Evolutionary conservation across 1,284 basidiomycete species (phyloP).

Genomic region (Tylopilus sp.): DNA sequence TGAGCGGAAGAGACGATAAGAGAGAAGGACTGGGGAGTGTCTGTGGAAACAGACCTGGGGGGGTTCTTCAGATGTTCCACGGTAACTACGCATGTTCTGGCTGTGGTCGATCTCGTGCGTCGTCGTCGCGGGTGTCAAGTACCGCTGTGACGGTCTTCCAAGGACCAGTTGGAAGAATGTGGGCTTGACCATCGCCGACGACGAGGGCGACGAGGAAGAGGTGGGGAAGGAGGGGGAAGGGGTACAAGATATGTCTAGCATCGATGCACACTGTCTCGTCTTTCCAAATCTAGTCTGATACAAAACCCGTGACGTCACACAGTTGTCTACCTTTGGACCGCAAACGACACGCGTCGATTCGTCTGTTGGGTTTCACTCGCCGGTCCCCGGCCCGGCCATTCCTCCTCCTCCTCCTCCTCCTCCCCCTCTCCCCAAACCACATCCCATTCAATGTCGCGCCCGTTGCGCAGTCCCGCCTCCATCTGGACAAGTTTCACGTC

Average conservation of each 20-base stretch:
- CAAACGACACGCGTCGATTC: neutral
- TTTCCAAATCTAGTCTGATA: conserved; percentile 24
- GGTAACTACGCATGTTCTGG: conserved; percentile 7
- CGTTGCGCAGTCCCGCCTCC: conserved; percentile 47
- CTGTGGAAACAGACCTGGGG: conserved; percentile 19
- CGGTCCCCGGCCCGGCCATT: conserved; percentile 19
- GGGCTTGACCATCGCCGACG: conserved; percentile 28
- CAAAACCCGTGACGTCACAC: conserved; percentile 24
- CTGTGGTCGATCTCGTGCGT: conserved; percentile 3
- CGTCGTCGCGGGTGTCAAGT: conserved; percentile 15
- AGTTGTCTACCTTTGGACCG: neutral
- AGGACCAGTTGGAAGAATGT: conserved; percentile 32
- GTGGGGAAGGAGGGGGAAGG: neutral
- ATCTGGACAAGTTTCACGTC: conserved; percentile 56
- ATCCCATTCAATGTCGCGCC: conserved; percentile 53
- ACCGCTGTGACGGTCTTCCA: conserved; percentile 30
- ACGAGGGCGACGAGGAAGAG: neutral
- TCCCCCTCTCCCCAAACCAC: conserved; percentile 45
- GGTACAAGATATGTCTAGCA: conserved; percentile 2
- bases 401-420: conserved; percentile 36
- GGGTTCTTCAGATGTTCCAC: conserved; percentile 13
- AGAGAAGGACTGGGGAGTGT: neutral
- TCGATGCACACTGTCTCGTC: conserved; percentile 19
- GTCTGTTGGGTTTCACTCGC: too few species aligned
- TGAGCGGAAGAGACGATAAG: conserved; percentile 11